Conservation (phyloP, 345 rosid genomes). For the Salix udensis region DNA sequence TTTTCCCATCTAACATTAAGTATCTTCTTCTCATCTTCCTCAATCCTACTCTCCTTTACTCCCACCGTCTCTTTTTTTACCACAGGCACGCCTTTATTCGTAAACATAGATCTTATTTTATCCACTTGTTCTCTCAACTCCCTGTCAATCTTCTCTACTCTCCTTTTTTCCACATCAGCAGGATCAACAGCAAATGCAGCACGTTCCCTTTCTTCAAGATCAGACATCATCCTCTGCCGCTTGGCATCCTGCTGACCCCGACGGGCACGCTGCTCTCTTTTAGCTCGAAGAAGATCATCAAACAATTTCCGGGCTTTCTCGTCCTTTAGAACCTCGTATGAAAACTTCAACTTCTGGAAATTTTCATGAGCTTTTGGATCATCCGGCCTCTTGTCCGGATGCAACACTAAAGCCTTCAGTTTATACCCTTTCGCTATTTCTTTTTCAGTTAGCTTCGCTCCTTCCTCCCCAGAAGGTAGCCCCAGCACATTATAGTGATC, state of each 20-base stretch:
- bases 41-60: conserved; percentile 25
- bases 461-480: conserved; percentile 82
- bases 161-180: conserved; percentile 37
- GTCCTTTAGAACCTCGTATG: conserved; percentile 74
- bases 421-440: conserved; percentile 79
- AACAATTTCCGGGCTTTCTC: conserved; percentile 77
- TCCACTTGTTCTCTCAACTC: conserved; percentile 71
- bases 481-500: conserved; percentile 86
- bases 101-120: conserved; percentile 61
- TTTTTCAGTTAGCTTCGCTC: conserved; percentile 57
- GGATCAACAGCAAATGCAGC: conserved; percentile 60
- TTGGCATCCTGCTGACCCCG: conserved; percentile 57
- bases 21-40: conserved; percentile 52
- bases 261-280: conserved; percentile 56
- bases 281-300: conserved; percentile 73
- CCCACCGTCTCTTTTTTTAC: conserved; percentile 30
- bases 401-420: conserved; percentile 69
- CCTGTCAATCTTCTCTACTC: conserved; percentile 66
- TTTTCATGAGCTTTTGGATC: conserved; percentile 78
- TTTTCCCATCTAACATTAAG: conserved; percentile 84
- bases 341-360: conserved; percentile 68
- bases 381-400: conserved; percentile 80
- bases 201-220: conserved; percentile 79
- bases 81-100: conserved; percentile 32
- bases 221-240: conserved; percentile 70